Percentiles rank a stretch among this genome's conserved stretches.
phyloP scores from a whole-genome alignment of 371 early-diverging fungal species.

The Circinella minor region DNA sequence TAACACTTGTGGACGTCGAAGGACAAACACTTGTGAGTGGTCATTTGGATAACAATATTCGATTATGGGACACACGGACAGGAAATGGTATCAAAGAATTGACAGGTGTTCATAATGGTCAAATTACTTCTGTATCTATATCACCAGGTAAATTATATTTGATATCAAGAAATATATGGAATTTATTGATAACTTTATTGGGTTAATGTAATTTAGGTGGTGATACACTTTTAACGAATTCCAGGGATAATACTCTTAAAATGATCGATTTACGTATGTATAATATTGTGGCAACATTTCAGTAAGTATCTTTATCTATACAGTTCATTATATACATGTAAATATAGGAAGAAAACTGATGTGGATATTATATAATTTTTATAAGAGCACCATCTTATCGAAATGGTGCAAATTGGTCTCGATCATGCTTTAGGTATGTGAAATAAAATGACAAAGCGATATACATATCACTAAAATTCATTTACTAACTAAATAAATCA shows the following conservation, averaged over 20 bases:
- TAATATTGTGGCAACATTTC: conserved; percentile 68
- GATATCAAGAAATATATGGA: too few species aligned
- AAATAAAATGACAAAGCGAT: background rate
- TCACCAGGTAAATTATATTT: conserved; percentile 58
- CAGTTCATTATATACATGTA: too few species aligned
- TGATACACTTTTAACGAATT: conserved; percentile 83
- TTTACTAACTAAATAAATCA: background rate
- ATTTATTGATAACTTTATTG: too few species aligned
- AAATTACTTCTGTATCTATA: conserved; percentile 83
- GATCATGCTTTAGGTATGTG: conserved; percentile 78
- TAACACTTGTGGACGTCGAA: conserved; percentile 82
- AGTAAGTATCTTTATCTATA: conserved; percentile 36
- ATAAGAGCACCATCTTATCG: conserved; percentile 77
- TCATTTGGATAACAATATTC: conserved; percentile 89
- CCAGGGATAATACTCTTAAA: conserved; percentile 91
- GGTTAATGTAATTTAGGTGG: conserved; percentile 50
- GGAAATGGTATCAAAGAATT: conserved; percentile 86
- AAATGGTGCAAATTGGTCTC: conserved; percentile 87
- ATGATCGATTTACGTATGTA: conserved; percentile 83
- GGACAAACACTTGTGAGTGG: conserved; percentile 80
- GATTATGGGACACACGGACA: conserved; percentile 90
- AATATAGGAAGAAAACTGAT: too few species aligned
- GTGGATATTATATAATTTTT: background rate
- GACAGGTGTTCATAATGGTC: conserved; percentile 83
- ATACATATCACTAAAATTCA: background rate